Evolutionary conservation across 306 rosid genomes (phyloP).

Genomic region (Pyrus betulifolia): DNA sequence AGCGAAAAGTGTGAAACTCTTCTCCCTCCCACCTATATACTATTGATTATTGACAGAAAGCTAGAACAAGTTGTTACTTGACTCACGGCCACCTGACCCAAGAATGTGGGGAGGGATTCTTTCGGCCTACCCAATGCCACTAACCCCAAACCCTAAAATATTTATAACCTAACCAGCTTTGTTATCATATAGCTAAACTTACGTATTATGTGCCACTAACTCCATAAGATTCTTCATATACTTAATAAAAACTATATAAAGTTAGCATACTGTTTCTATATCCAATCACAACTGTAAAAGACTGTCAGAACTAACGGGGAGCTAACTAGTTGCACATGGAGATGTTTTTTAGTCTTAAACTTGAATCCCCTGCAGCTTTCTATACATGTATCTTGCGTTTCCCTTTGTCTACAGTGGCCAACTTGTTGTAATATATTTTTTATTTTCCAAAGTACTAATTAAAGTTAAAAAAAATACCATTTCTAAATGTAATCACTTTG

Average conservation of each 20-base stretch:
- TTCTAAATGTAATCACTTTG: neutral
- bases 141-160: neutral
- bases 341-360: neutral
- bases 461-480: neutral
- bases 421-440: neutral
- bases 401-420: neutral
- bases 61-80: constrained; percentile 1
- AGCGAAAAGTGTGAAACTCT: neutral
- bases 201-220: constrained; percentile 8
- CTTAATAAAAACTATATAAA: neutral
- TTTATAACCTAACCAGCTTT: neutral
- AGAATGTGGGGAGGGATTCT: constrained; percentile 1
- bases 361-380: neutral
- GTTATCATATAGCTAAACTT: neutral
- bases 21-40: neutral
- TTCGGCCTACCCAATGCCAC: constrained; percentile 8
- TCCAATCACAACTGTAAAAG: constrained; percentile 13
- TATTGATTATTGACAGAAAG: neutral
- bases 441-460: neutral
- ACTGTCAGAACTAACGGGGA: neutral
- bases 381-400: neutral
- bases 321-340: neutral
- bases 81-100: neutral
- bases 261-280: neutral
- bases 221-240: neutral